phyloP scores from a whole-genome alignment of 306 rosid species.

The Trifolium fragiferum region DNA sequence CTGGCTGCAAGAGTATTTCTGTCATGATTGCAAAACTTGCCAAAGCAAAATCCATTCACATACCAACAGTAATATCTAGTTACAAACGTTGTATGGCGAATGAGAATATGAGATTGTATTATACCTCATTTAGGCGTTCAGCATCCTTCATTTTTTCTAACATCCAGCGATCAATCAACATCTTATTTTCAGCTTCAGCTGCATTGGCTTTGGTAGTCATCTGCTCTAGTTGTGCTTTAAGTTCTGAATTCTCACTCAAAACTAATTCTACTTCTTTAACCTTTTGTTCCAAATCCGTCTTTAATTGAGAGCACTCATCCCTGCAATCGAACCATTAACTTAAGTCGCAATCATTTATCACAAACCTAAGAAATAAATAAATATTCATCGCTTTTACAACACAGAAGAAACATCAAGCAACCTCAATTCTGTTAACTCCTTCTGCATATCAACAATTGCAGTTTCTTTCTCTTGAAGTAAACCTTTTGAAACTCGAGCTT shows the following conservation, averaged over 20 bases:
- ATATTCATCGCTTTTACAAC: background rate
- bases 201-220: constrained; percentile 64
- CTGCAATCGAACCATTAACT: constrained; percentile 46
- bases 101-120: constrained; percentile 17
- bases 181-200: constrained; percentile 88
- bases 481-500: constrained; percentile 75
- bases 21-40: constrained; percentile 14
- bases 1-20: background rate
- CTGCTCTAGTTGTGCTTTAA: constrained; percentile 69
- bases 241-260: constrained; percentile 76
- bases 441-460: constrained; percentile 53
- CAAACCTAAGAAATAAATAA: background rate
- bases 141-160: constrained; percentile 98
- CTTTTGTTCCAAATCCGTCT: constrained; percentile 77
- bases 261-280: constrained; percentile 70
- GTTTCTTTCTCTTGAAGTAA: constrained; percentile 71
- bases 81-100: constrained; percentile 8
- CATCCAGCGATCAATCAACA: constrained; percentile 96
- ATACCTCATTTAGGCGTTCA: constrained; percentile 97
- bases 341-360: background rate
- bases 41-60: constrained; percentile 30
- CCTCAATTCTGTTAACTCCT: constrained; percentile 76
- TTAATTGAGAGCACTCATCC: constrained; percentile 72
- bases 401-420: constrained; percentile 41
- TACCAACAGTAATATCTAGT: constrained; percentile 33